Base-by-base conservation (phyloP, 306 rosid genomes). In the Vachellia collinsii region DNA sequence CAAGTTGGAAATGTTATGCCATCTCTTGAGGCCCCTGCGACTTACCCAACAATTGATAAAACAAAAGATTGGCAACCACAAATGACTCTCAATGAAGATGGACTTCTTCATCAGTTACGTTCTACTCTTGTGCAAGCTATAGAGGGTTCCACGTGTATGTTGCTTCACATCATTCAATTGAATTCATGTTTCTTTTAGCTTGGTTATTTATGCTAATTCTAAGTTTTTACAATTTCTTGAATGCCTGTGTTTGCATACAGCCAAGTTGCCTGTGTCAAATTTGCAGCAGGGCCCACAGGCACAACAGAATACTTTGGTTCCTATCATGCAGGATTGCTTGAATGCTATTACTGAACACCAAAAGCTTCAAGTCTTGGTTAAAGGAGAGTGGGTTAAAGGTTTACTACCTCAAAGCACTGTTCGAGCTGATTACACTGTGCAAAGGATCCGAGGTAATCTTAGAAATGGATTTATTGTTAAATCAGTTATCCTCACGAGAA, bases 371-470 rank as follows among this genome's bases (percentile, higher is more conserved):
- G 91, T 91, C 4, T 83, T 95, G 92, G 90, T 95, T 92, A 95
- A 91, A 90, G 99, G 99, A 79, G 97, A 93, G 89, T 91, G 93
- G 91, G 87, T 91, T 66, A 94, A 93, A 88, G 97, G 99, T 79
- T 85, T 94, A 88, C 92, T 94, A 20, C 99, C 97, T 11, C 98
- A 91, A 83, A 93, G 93, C 83, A 91, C 94, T 80, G 87, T 93
- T 76, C 90, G 88, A 47, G 92, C 97, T 76, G 98, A 95, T 81
- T 95, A 93, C 83, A 88, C 93, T 4, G 92, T 90, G 73, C 94
- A 91, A 81, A 85, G 99, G 83, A 91, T 95, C 62, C 88, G 71
- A 88, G 99, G 99, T 95, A 85, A 42, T 70, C 66, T 69, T 72
- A 74, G 38, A 42, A 75, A 75, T 69, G 75, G 70, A 76, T 68